Evolutionary conservation across 352 stramenopile genomes (phyloP).

Genomic region (Phytopythium boreale): DNA sequence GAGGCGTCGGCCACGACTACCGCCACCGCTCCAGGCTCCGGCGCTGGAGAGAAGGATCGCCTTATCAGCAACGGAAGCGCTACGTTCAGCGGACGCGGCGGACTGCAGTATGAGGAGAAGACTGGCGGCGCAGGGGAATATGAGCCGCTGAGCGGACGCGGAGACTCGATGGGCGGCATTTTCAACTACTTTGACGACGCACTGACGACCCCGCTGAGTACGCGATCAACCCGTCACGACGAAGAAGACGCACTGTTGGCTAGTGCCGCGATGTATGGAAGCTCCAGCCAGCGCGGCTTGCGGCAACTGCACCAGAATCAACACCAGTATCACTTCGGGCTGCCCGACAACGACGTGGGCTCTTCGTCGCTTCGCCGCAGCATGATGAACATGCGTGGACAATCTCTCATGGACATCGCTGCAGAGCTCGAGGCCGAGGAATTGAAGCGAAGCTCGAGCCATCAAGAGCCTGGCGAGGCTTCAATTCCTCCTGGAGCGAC

Average conservation of each 20-base stretch:
- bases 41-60: slow-evolving; percentile 4
- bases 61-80: background rate
- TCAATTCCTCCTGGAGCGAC: background rate
- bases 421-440: slow-evolving; percentile 8
- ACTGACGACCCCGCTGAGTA: slow-evolving; percentile 45
- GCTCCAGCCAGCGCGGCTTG: slow-evolving; percentile 59
- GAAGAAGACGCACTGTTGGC: slow-evolving; percentile 74
- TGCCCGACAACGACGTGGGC: slow-evolving; percentile 45
- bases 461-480: slow-evolving; percentile 6
- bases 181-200: slow-evolving; percentile 38
- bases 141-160: slow-evolving; percentile 6
- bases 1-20: slow-evolving; percentile 8
- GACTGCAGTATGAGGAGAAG: slow-evolving; percentile 5
- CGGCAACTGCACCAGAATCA: slow-evolving; percentile 76
- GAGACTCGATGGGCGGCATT: slow-evolving; percentile 5
- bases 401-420: slow-evolving; percentile 25
- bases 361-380: slow-evolving; percentile 30
- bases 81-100: background rate
- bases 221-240: slow-evolving; percentile 58
- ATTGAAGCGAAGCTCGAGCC: slow-evolving; percentile 6
- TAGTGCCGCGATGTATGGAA: slow-evolving; percentile 69
- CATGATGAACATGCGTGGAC: slow-evolving; percentile 17
- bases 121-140: background rate
- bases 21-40: slow-evolving; percentile 1
- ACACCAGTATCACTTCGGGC: slow-evolving; percentile 54